Evolutionary conservation across 257 asterid genomes (phyloP), one percentile per base, ranked within the genome.

Genomic region (Anisodus acutangulus): DNA sequence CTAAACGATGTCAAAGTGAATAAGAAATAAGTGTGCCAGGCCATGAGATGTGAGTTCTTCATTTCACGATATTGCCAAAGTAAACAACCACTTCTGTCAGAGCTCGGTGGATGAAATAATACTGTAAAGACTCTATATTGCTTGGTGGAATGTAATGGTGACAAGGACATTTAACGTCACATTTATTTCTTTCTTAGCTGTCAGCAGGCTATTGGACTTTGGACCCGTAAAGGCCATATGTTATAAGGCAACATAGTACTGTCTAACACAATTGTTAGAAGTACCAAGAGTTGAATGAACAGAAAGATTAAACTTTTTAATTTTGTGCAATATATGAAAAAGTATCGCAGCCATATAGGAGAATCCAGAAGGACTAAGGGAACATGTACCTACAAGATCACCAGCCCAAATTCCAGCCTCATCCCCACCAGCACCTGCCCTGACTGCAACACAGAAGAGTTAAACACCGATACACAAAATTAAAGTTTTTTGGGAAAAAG

Each of bases 391-490:
- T 93, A 97, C 99, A 97, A 97, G 99, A 97, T 97, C 99, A 95
- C 95, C 99, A 54, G 98, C 99, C 97, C 98, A 97, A 53, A 95
- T 86, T 87, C 98, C 98, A 87, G 98, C 99, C 90, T 97, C 99
- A 86, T 95, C 99, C 85, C 98, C 99, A 80, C 99, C 99, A 59
- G 98, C 90, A 84, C 99, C 99, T 87, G 99, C 99, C 89, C 99
- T 90, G 82, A 97, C 99, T 97, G 95, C 87, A 87, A 81, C 85
- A 64, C 55, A 83, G 82, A 83, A 83, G 12, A 74, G 81, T 74
- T 22, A 49, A 54, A 49, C 12, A 11, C 11, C 2, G 19, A 11
- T 49, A 22, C 81, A 43, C 81, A 74, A 11, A 53, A 53, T 26
- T 7, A 51, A 51, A 4, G 49, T 8, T 76, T 53, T 76, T 37